phyloP scores from a whole-genome alignment of 2,329 filamentous ascomycete genomes.

The Coleophoma cylindrospora region DNA sequence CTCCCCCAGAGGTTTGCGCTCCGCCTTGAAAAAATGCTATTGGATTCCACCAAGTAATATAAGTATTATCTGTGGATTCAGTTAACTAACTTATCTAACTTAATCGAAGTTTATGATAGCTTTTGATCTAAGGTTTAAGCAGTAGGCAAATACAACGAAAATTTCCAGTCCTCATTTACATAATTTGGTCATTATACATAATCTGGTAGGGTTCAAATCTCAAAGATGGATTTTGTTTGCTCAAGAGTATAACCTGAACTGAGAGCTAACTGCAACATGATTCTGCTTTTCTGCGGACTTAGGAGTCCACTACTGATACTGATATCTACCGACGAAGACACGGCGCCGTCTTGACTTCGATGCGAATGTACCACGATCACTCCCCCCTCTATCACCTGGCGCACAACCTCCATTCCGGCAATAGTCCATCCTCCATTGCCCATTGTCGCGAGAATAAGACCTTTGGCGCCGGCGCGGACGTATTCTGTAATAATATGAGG shows the following conservation, averaged over 20 bases:
- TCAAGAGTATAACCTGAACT: conserved; percentile 1
- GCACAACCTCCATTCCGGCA: background rate
- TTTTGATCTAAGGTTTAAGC: no score
- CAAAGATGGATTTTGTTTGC: background rate
- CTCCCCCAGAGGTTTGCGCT: no score
- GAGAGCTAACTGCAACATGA: conserved; percentile 1
- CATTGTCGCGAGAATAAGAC: conserved; percentile 4
- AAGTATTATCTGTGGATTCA: no score
- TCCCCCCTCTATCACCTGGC: background rate
- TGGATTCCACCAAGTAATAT: no score
- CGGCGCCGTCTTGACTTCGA: conserved; percentile 1
- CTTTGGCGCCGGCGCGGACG: background rate
- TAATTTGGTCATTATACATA: no score
- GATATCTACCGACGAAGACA: background rate
- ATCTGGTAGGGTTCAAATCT: background rate
- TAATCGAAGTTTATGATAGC: no score
- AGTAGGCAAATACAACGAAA: no score
- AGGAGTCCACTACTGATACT: conserved; percentile 2
- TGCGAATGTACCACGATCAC: conserved; percentile 1
- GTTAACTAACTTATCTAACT: no score
- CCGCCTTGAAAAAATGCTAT: no score
- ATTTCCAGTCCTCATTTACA: no score
- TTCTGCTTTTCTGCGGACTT: conserved; percentile 3
- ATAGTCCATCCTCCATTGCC: conserved; percentile 3
- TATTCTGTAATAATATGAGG: background rate